Evolutionary conservation across 2,329 filamentous ascomycete species (phyloP).

Genomic region (Calonectria fujianensis): DNA sequence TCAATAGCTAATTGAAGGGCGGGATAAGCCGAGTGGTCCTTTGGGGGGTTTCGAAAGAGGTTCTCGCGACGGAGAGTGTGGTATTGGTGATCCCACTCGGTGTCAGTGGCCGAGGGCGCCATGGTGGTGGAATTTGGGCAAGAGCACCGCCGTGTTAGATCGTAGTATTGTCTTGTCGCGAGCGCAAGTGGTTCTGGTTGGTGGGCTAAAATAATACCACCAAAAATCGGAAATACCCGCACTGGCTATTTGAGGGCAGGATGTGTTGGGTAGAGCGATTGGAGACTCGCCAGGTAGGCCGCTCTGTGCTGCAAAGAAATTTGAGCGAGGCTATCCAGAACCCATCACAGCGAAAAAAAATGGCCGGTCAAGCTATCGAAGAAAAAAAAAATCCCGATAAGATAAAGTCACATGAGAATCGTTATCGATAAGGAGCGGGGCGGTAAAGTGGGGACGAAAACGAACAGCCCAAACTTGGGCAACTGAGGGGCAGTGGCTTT

Average conservation of each 20-base stretch:
- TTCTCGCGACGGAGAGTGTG: constrained; percentile 90
- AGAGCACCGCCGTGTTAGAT: constrained; percentile 21
- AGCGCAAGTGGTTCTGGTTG: constrained; percentile 26
- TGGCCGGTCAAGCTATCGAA: constrained; percentile 36
- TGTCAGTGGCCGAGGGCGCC: constrained; percentile 76
- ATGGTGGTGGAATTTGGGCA: constrained; percentile 62
- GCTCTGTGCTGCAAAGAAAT: constrained; percentile 48
- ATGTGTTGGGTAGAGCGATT: constrained; percentile 37
- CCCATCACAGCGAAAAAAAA: constrained; percentile 50
- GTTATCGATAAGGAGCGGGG: constrained; percentile 54
- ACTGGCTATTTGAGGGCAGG: constrained; percentile 39
- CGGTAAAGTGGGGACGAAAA: constrained; percentile 4
- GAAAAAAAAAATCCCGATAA: constrained; percentile 58
- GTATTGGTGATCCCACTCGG: constrained; percentile 89
- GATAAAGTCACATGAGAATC: constrained; percentile 48
- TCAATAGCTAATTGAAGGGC: constrained; percentile 88
- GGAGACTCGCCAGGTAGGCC: constrained; percentile 44
- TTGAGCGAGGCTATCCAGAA: constrained; percentile 55
- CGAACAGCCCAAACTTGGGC: constrained; percentile 14
- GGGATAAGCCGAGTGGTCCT: constrained; percentile 91
- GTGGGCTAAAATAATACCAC: constrained; percentile 2
- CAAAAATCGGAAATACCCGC: constrained; percentile 1
- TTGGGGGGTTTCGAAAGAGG: constrained; percentile 91
- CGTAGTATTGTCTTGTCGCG: constrained; percentile 23
- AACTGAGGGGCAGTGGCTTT: constrained; percentile 41